Evolutionary conservation across 2,329 filamentous ascomycete species (phyloP).

Genomic region (Aspergillaceae sp.): DNA sequence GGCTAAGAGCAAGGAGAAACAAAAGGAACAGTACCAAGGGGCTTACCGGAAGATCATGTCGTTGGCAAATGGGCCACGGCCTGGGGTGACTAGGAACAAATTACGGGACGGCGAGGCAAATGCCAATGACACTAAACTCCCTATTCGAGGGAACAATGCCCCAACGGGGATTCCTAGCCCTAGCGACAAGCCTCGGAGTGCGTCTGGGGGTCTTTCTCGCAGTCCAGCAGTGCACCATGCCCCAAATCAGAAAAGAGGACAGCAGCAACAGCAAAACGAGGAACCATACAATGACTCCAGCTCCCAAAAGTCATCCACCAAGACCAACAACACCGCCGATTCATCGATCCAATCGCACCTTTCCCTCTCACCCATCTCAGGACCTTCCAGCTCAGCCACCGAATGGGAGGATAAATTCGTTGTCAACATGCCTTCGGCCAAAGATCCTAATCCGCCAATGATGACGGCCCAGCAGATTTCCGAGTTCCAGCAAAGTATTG

Average conservation of each 20-base stretch:
- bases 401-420: slow-evolving; percentile 36
- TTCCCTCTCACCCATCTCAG: slow-evolving; percentile 24
- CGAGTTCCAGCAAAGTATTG: slow-evolving; percentile 32
- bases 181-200: slow-evolving; percentile 15
- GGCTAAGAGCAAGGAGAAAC: slow-evolving; percentile 13
- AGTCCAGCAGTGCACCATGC: slow-evolving; percentile 6
- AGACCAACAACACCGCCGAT: slow-evolving; percentile 13
- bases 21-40: slow-evolving; percentile 11
- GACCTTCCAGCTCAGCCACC: slow-evolving; percentile 21
- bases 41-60: slow-evolving; percentile 16
- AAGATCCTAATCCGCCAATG: slow-evolving; percentile 32
- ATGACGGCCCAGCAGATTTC: slow-evolving; percentile 33
- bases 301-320: slow-evolving; percentile 12
- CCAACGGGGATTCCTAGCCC: slow-evolving; percentile 32
- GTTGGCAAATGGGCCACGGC: slow-evolving; percentile 13
- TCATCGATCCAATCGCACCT: slow-evolving; percentile 20
- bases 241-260: slow-evolving; percentile 18
- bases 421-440: slow-evolving; percentile 37
- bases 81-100: slow-evolving; percentile 12
- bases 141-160: slow-evolving; percentile 22
- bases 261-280: neutral
- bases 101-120: slow-evolving; percentile 7
- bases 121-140: slow-evolving; percentile 1
- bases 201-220: slow-evolving; percentile 11
- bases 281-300: slow-evolving; percentile 15